Evolutionary conservation across 2,329 filamentous ascomycete species (phyloP).

Genomic region (Phyllosticta citriasiana): DNA sequence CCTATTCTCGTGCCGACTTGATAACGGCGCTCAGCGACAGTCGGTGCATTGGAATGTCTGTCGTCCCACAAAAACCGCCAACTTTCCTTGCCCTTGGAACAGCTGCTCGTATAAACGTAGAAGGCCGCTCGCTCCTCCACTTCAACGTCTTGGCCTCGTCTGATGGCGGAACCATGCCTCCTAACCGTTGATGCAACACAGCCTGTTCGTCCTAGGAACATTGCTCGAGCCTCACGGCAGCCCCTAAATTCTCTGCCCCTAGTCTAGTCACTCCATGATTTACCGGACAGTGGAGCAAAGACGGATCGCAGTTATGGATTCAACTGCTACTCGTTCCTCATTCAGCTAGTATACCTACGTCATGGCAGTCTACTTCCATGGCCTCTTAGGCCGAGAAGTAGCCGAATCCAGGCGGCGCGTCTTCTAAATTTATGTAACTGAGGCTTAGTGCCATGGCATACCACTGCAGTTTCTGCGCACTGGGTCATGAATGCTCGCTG

Average conservation of each 20-base stretch:
- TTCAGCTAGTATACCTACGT: too few relatives aligned
- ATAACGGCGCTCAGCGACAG: neutral
- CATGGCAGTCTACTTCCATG: too few relatives aligned
- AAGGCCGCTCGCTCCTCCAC: neutral
- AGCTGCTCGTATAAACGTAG: neutral
- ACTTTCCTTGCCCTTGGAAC: neutral
- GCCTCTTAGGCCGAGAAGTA: too few relatives aligned
- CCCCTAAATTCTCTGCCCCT: neutral
- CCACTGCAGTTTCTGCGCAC: too few relatives aligned
- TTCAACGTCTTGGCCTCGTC: neutral
- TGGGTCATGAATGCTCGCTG: too few relatives aligned
- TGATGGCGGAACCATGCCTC: neutral
- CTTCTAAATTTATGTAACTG: too few relatives aligned
- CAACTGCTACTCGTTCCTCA: too few relatives aligned
- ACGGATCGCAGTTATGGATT: too few relatives aligned
- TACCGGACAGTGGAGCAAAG: too few relatives aligned
- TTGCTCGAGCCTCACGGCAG: neutral
- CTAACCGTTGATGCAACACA: neutral
- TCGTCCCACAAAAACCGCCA: neutral
- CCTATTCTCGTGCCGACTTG: neutral
- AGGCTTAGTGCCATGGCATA: too few relatives aligned
- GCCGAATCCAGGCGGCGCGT: too few relatives aligned
- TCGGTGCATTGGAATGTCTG: neutral
- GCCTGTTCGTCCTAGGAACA: neutral
- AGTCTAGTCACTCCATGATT: too few relatives aligned